These are phyloP conservation scores for Raphanus hybrid DNA, from an alignment of 441 rosid species.

Conservation along the genomic window DNA sequence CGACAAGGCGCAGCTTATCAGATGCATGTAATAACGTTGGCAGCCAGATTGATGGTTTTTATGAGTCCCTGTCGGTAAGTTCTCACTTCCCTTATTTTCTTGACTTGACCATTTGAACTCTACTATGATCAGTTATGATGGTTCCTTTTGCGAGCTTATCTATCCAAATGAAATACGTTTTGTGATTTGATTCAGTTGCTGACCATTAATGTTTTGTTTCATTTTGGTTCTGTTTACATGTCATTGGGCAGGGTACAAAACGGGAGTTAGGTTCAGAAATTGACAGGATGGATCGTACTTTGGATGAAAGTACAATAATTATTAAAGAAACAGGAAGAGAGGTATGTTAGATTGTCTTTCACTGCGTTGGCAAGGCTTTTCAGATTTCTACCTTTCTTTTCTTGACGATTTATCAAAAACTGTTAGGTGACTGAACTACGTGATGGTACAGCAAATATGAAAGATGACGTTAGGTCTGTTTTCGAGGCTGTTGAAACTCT, in stretches of 20 bases:
- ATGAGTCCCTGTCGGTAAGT: constrained; percentile 72
- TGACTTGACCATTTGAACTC: constrained; percentile 19
- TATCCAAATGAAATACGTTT: background rate
- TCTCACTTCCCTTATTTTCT: constrained; percentile 23
- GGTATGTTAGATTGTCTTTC: constrained; percentile 49
- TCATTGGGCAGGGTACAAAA: constrained; percentile 60
- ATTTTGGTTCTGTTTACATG: constrained; percentile 11
- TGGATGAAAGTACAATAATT: constrained; percentile 61
- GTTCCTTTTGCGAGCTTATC: constrained; percentile 1
- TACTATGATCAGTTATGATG: constrained; percentile 1
- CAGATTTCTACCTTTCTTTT: constrained; percentile 21
- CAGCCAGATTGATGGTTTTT: constrained; percentile 79
- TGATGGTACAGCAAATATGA: constrained; percentile 46
- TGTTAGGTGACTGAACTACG: constrained; percentile 66
- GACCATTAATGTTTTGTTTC: constrained; percentile 10
- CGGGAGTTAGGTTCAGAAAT: constrained; percentile 67
- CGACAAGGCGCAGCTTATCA: constrained; percentile 87
- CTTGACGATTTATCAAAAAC: background rate
- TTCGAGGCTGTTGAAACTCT: constrained; percentile 73
- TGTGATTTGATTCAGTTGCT: background rate
- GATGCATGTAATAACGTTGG: constrained; percentile 83
- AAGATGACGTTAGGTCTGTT: constrained; percentile 59
- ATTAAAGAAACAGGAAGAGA: constrained; percentile 67
- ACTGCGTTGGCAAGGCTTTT: constrained; percentile 19
- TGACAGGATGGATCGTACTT: constrained; percentile 55